These are phyloP conservation scores for Rhizoclosmatium globosum DNA, from an alignment of 192 early-diverging fungal species.

Conservation along the genomic window DNA sequence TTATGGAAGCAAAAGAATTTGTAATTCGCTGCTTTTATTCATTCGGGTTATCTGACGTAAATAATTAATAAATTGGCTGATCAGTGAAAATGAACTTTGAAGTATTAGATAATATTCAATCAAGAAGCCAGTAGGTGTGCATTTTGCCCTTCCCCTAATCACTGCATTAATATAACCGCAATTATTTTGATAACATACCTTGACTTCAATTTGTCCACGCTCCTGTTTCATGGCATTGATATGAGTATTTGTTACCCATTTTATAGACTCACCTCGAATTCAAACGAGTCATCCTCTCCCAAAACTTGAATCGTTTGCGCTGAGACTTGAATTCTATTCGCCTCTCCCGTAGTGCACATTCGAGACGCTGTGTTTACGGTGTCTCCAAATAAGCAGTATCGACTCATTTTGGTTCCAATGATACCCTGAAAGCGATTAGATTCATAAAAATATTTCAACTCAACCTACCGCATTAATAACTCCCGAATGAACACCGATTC, in stretches of 20 bases:
- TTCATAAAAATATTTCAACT: not conserved
- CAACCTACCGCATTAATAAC: constrained; percentile 36
- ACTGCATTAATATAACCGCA: not conserved
- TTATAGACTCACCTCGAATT: constrained; percentile 30
- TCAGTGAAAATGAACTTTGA: no score
- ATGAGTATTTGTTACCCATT: no score
- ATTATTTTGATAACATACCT: constrained; percentile 24
- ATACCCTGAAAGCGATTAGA: constrained; percentile 33
- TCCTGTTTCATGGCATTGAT: no score
- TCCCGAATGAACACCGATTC: constrained; percentile 52
- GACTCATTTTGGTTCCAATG: constrained; percentile 56
- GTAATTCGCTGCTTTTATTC: not conserved
- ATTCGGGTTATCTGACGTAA: not conserved
- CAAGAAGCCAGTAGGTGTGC: constrained; percentile 49
- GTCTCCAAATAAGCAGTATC: constrained; percentile 59
- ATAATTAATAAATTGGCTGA: no score
- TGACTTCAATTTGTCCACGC: constrained; percentile 48
- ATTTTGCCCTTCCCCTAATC: constrained; percentile 50
- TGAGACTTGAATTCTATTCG: constrained; percentile 47
- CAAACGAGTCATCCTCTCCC: constrained; percentile 32
- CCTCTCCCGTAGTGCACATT: constrained; percentile 49
- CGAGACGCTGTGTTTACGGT: constrained; percentile 52
- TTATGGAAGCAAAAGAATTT: no score
- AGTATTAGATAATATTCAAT: not conserved
- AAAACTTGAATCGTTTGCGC: constrained; percentile 37